A percentile compares a stretch with the other conserved stretches of the same genome.
Evolutionary conservation across 352 stramenopile genomes (phyloP).

Genomic region (Globisporangium middletonii): DNA sequence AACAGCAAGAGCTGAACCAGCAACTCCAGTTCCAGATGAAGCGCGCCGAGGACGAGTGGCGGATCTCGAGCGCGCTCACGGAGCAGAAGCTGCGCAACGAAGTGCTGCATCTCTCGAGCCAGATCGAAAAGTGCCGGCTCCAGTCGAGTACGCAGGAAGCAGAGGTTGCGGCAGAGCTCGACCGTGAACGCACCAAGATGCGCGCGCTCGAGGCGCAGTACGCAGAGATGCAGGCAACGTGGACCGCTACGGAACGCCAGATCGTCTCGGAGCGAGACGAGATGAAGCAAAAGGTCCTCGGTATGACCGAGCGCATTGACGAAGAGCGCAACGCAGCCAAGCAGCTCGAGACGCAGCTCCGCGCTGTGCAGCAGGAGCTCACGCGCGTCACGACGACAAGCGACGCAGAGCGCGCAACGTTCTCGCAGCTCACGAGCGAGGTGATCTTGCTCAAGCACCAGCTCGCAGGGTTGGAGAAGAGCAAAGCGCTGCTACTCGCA

Average conservation of each 20-base stretch:
- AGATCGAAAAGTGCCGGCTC: slow-evolving; percentile 45
- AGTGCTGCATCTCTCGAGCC: slow-evolving; percentile 49
- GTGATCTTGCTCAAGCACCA: slow-evolving; percentile 56
- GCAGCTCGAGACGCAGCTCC: slow-evolving; percentile 41
- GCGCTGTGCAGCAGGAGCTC: slow-evolving; percentile 40
- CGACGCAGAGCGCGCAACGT: slow-evolving; percentile 28
- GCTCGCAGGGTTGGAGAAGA: slow-evolving; percentile 39
- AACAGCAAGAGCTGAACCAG: slow-evolving; percentile 9
- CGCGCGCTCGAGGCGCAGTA: slow-evolving; percentile 35
- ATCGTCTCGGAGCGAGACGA: slow-evolving; percentile 35
- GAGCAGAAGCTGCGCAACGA: slow-evolving; percentile 68
- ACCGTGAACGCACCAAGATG: slow-evolving; percentile 24
- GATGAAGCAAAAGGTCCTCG: slow-evolving; percentile 49
- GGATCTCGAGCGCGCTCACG: slow-evolving; percentile 25
- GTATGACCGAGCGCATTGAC: slow-evolving; percentile 31
- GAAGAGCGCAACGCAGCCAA: slow-evolving; percentile 25
- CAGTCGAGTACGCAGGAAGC: slow-evolving; percentile 25
- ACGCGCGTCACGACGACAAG: slow-evolving; percentile 23
- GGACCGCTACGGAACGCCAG: slow-evolving; percentile 29
- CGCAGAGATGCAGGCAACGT: slow-evolving; percentile 24
- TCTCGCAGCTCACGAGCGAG: slow-evolving; percentile 33
- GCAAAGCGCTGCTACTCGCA: slow-evolving; percentile 24
- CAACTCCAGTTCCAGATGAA: slow-evolving; percentile 24
- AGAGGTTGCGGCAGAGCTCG: slow-evolving; percentile 24
- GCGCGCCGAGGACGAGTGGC: slow-evolving; percentile 32